phyloP scores from a whole-genome alignment of 306 rosid genomes.

The Ziziphus jujuba region DNA sequence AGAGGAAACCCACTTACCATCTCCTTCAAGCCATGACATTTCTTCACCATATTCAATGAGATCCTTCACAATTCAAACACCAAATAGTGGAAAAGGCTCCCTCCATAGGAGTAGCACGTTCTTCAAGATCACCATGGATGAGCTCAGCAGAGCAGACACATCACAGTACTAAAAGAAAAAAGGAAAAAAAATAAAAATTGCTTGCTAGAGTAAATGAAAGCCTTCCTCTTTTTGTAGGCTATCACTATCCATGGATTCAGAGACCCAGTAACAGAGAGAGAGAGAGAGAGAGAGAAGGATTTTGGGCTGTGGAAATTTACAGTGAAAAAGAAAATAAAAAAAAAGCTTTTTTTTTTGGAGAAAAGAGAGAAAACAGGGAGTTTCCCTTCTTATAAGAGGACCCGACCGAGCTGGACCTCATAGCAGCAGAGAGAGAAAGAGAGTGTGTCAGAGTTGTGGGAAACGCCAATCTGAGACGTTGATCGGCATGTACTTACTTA shows the following conservation, averaged over 20 bases:
- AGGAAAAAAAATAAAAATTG: background rate
- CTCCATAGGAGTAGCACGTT: slow-evolving; percentile 36
- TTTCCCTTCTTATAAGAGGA: slow-evolving; percentile 57
- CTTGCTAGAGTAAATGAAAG: slow-evolving; percentile 22
- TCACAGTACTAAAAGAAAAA: background rate
- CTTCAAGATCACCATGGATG: slow-evolving; percentile 55
- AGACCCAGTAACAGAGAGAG: slow-evolving; percentile 31
- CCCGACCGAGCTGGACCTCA: slow-evolving; percentile 74
- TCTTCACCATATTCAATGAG: slow-evolving; percentile 23
- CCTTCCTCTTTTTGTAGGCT: slow-evolving; percentile 45
- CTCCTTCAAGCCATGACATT: slow-evolving; percentile 46
- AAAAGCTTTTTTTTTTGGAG: too few species aligned
- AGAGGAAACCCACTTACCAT: background rate
- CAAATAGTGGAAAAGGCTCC: slow-evolving; percentile 36
- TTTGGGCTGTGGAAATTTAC: slow-evolving; percentile 40
- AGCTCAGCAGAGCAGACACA: slow-evolving; percentile 17
- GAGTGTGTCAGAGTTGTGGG: slow-evolving; percentile 37
- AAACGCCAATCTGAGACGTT: slow-evolving; percentile 39
- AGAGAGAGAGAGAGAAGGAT: slow-evolving; percentile 16
- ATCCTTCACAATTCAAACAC: slow-evolving; percentile 23
- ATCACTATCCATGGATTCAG: slow-evolving; percentile 61
- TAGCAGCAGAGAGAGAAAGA: slow-evolving; percentile 42
- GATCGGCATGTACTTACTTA: slow-evolving; percentile 29
- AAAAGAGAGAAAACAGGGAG: slow-evolving; percentile 3
- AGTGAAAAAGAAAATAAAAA: slow-evolving; percentile 31